These are phyloP conservation scores for Capronia americana DNA, from an alignment of 2,329 filamentous ascomycete genomes.

Conservation along the genomic window DNA sequence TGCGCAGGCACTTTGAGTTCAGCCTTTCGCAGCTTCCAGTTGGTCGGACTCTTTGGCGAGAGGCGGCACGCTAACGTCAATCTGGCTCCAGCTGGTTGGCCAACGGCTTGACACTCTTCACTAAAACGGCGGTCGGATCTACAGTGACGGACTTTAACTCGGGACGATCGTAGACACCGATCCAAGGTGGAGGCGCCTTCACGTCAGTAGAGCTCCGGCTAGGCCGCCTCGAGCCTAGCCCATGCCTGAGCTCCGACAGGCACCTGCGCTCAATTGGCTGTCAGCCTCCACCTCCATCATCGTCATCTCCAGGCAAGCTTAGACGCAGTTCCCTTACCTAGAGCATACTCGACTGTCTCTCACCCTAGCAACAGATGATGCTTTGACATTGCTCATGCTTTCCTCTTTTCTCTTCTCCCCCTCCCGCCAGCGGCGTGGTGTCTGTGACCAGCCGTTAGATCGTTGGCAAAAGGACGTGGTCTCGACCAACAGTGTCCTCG, in stretches of 20 bases:
- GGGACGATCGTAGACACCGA: slow-evolving; percentile 23
- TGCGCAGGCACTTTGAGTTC: neutral
- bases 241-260: slow-evolving; percentile 19
- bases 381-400: neutral
- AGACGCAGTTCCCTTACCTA: neutral
- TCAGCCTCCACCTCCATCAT: slow-evolving; percentile 18
- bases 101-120: neutral
- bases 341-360: neutral
- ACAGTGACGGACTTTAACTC: slow-evolving; percentile 26
- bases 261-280: slow-evolving; percentile 22
- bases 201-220: slow-evolving; percentile 18
- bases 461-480: neutral
- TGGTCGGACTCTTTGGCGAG: slow-evolving; percentile 24
- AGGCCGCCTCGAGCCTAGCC: neutral
- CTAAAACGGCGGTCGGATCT: slow-evolving; percentile 17
- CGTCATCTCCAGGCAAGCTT: slow-evolving; percentile 5
- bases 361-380: neutral
- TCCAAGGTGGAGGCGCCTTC: slow-evolving; percentile 16
- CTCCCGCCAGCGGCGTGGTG: neutral
- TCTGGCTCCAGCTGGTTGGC: slow-evolving; percentile 4
- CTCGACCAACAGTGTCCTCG: neutral
- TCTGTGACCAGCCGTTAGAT: slow-evolving; percentile 4
- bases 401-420: neutral
- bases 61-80: neutral
- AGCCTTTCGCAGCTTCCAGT: slow-evolving; percentile 2